Evolutionary conservation across 352 stramenopile species (phyloP).

Genomic region (Pythium sukuiense): DNA sequence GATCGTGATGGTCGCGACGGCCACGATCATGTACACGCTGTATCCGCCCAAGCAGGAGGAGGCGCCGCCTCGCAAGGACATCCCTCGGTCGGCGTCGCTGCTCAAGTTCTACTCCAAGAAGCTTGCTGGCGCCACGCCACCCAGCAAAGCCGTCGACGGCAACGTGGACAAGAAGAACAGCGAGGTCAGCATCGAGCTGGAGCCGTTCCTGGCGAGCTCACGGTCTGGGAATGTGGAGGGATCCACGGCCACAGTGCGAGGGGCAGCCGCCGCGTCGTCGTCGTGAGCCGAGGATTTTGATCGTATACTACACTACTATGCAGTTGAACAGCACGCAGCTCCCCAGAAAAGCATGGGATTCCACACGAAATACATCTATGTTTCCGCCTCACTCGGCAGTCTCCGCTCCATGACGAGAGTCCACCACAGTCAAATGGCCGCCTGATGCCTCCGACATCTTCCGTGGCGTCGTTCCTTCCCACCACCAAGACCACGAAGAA

Average conservation of each 20-base stretch:
- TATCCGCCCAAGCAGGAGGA: conserved; percentile 46
- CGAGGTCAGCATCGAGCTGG: conserved; percentile 31
- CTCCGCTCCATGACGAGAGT: too few species aligned
- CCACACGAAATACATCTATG: neutral
- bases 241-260: neutral
- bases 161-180: conserved; percentile 38
- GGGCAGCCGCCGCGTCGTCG: neutral
- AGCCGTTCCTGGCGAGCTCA: conserved; percentile 39
- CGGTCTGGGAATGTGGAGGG: neutral
- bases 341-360: neutral
- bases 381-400: too few species aligned
- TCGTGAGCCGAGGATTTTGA: neutral
- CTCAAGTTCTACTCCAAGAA: conserved; percentile 20
- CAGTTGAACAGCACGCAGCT: neutral
- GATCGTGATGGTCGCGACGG: conserved; percentile 60
- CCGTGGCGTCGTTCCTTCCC: too few species aligned
- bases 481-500: too few species aligned
- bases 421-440: too few species aligned
- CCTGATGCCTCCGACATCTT: too few species aligned
- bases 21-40: conserved; percentile 70
- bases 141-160: neutral
- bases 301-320: neutral
- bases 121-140: neutral
- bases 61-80: conserved; percentile 18
- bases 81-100: conserved; percentile 9